A percentile compares a stretch with the other conserved stretches of the same genome.
Evolutionary conservation across 2,329 filamentous ascomycete genomes (phyloP).

Genomic region (Massarina eburnea): DNA sequence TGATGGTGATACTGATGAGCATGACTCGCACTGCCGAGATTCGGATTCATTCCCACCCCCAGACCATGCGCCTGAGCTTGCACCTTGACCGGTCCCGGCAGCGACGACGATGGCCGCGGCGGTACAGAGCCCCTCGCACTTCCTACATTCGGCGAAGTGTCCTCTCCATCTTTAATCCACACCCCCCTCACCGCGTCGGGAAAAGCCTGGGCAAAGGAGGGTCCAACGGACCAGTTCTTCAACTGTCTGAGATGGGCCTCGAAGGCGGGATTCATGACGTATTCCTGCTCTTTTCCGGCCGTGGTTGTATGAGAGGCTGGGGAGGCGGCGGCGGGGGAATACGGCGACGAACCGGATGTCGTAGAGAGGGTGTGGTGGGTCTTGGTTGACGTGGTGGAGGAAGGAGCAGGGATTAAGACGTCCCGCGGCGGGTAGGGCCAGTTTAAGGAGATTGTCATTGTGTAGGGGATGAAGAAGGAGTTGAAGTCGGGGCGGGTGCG

Average conservation of each 20-base stretch:
- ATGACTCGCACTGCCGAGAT: too few relatives aligned
- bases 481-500: constrained; percentile 68
- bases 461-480: constrained; percentile 82
- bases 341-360: constrained; percentile 22
- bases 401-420: constrained; percentile 60
- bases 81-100: too few relatives aligned
- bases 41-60: too few relatives aligned
- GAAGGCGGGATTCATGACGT: constrained; percentile 84
- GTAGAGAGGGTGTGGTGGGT: constrained; percentile 17
- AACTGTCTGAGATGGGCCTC: constrained; percentile 74
- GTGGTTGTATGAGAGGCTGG: background rate
- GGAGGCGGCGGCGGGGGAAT: background rate
- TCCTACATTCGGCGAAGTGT: too few relatives aligned
- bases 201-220: constrained; percentile 66
- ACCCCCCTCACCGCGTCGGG: constrained; percentile 53
- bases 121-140: too few relatives aligned
- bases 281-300: too few relatives aligned
- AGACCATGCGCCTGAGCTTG: too few relatives aligned
- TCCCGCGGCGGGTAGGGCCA: constrained; percentile 81
- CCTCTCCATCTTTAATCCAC: constrained; percentile 39
- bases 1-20: too few relatives aligned
- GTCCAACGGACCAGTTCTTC: constrained; percentile 80
- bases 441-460: constrained; percentile 72
- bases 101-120: too few relatives aligned
- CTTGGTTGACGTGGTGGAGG: too few relatives aligned